Evolutionary conservation across 306 rosid species (phyloP).

Genomic region (Nissolia schottii): DNA sequence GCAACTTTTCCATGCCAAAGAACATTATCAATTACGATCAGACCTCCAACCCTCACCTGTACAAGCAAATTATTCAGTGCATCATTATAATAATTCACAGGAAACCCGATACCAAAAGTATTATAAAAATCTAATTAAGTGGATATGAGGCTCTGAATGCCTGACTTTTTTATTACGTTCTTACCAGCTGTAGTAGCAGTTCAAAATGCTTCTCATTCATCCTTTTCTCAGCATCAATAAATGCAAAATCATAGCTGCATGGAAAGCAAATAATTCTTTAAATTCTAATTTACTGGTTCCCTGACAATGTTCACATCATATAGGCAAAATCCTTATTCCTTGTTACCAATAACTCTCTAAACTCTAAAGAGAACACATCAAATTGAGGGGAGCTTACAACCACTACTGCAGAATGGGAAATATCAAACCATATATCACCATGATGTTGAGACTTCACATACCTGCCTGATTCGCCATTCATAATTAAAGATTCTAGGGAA

Average conservation of each 20-base stretch:
- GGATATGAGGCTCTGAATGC: background rate
- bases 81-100: background rate
- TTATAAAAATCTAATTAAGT: background rate
- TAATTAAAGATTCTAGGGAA: conserved; percentile 59
- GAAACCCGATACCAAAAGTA: background rate
- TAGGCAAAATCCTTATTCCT: background rate
- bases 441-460: conserved; percentile 27
- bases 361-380: background rate
- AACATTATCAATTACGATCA: conserved; percentile 84
- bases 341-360: background rate
- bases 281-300: conserved; percentile 14
- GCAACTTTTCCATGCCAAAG: conserved; percentile 98
- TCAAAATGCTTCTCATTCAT: conserved; percentile 80
- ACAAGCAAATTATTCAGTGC: conserved; percentile 17
- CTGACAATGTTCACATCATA: conserved; percentile 15
- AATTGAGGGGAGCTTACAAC: background rate
- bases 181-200: conserved; percentile 70
- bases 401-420: background rate
- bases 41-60: conserved; percentile 85
- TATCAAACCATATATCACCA: background rate
- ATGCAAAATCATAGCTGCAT: conserved; percentile 88
- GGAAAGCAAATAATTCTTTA: conserved; percentile 12
- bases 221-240: conserved; percentile 91
- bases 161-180: conserved; percentile 15
- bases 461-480: conserved; percentile 82